phyloP scores from a whole-genome alignment of 345 rosid species.

The Lagerstroemia speciosa region DNA sequence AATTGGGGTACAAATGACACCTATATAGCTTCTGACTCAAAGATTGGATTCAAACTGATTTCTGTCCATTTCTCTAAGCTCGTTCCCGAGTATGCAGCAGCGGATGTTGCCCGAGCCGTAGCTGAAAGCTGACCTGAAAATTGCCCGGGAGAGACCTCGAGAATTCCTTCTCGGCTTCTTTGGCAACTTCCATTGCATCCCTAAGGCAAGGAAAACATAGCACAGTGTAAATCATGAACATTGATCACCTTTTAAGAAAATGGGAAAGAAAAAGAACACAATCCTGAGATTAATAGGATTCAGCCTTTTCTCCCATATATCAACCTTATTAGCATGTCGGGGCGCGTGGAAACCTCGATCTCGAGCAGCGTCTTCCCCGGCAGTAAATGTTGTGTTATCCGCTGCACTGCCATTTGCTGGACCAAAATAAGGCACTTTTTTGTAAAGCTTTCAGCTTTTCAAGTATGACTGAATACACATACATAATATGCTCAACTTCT shows the following conservation, averaged over 20 bases:
- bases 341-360: conserved; percentile 37
- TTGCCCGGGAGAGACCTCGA: conserved; percentile 33
- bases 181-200: conserved; percentile 54
- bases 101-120: conserved; percentile 36
- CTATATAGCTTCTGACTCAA: no score
- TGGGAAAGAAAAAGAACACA: background rate
- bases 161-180: conserved; percentile 48
- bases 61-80: background rate
- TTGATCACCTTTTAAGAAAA: background rate
- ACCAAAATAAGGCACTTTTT: background rate
- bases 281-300: background rate
- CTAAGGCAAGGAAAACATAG: conserved; percentile 15
- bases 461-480: background rate
- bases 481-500: background rate
- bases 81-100: conserved; percentile 12
- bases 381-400: conserved; percentile 53
- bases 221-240: no score
- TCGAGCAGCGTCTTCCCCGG: conserved; percentile 55
- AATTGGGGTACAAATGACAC: no score
- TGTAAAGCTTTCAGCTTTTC: background rate
- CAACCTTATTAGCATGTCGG: conserved; percentile 24
- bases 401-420: conserved; percentile 62
- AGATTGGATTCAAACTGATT: no score
- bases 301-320: no score
- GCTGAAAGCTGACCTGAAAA: conserved; percentile 44